Evolutionary conservation across 2,329 filamentous ascomycete genomes (phyloP).

Genomic region (Alternaria triticina): DNA sequence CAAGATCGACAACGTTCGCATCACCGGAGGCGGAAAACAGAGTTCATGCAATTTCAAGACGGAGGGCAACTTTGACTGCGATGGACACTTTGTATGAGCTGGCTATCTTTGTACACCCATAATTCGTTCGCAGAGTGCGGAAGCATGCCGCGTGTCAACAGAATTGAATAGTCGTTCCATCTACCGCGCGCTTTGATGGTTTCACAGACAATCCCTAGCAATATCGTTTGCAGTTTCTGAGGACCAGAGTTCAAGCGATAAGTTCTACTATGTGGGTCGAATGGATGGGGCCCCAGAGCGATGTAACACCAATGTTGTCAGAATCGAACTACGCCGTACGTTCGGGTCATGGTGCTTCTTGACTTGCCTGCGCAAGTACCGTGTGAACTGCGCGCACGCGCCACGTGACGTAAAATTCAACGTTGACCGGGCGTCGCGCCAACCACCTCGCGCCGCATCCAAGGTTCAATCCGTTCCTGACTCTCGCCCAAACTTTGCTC

Average conservation of each 20-base stretch:
- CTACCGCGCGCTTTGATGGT: background rate
- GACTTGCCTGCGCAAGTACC: background rate
- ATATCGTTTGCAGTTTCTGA: background rate
- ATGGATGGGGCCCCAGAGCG: background rate
- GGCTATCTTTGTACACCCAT: background rate
- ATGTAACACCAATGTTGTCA: background rate
- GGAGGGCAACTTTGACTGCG: slow-evolving; percentile 35
- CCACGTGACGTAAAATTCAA: background rate
- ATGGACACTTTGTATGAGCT: slow-evolving; percentile 18
- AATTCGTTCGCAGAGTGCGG: background rate
- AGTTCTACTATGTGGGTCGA: background rate
- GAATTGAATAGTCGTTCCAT: background rate
- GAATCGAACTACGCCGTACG: background rate
- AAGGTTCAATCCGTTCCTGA: background rate
- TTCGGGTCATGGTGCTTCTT: background rate
- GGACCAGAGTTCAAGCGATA: background rate
- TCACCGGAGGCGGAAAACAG: slow-evolving; percentile 47
- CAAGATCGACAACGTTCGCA: slow-evolving; percentile 55
- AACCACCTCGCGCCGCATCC: background rate
- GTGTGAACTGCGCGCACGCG: background rate
- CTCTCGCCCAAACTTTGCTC: background rate
- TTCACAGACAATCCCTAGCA: background rate
- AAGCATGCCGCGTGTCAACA: background rate
- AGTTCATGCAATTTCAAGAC: slow-evolving; percentile 38
- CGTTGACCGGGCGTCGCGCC: background rate